phyloP scores from a whole-genome alignment of 2,329 filamentous ascomycete species.

The Scedosporium aurantiacum region DNA sequence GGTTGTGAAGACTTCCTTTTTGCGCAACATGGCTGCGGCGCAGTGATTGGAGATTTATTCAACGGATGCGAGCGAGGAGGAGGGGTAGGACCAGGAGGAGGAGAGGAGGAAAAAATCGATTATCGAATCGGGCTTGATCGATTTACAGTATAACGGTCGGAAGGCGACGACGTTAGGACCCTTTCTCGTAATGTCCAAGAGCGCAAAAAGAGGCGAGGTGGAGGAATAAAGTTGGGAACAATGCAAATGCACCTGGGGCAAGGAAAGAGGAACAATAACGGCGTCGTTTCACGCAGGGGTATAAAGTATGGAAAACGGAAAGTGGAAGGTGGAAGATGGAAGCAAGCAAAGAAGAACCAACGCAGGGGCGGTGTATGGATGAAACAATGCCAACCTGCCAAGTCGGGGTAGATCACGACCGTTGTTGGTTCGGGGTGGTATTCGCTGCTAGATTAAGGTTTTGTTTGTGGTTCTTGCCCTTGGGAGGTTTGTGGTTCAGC shows the following conservation, averaged over 20 bases:
- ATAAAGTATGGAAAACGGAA: neutral
- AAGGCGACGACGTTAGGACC: no score
- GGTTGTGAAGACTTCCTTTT: constrained; percentile 55
- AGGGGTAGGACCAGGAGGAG: neutral
- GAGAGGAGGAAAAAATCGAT: neutral
- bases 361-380: neutral
- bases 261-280: no score
- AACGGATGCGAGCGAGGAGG: neutral
- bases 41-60: neutral
- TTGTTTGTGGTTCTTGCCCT: no score
- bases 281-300: neutral
- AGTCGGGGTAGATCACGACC: neutral
- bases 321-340: neutral
- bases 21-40: constrained; percentile 38
- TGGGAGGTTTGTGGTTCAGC: no score
- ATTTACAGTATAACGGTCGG: no score
- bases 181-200: no score
- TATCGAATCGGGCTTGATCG: no score
- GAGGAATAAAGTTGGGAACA: no score
- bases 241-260: no score
- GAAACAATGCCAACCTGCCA: neutral
- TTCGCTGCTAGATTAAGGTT: no score
- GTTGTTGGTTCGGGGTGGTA: neutral
- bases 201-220: no score
- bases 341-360: neutral